Percentiles rank a stretch among this genome's conserved stretches.
These are phyloP conservation scores for Gynandropsis gynandra DNA, from an alignment of 345 rosid genomes.

Conservation along the genomic window DNA sequence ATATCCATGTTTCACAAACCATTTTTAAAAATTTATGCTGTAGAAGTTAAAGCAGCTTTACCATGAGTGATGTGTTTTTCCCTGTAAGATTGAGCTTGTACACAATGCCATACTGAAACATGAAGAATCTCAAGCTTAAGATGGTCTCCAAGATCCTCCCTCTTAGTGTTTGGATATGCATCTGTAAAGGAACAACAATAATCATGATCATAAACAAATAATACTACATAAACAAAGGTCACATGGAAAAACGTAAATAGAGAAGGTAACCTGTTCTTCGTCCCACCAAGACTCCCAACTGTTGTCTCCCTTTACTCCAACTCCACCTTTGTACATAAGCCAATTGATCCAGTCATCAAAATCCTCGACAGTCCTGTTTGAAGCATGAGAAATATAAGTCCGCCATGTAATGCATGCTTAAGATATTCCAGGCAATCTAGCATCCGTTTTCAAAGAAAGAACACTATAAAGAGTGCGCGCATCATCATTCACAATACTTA, in stretches of 20 bases:
- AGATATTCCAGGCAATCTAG: conserved; percentile 1
- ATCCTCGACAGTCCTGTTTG: conserved; percentile 89
- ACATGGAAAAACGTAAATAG: conserved; percentile 3
- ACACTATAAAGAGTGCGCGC: conserved; percentile 15
- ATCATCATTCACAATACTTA: conserved; percentile 31
- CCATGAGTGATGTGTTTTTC: conserved; percentile 66
- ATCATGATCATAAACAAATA: not conserved
- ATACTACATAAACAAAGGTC: not conserved
- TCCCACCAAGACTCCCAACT: conserved; percentile 99
- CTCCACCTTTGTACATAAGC: conserved; percentile 98
- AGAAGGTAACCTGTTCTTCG: conserved; percentile 74
- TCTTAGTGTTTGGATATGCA: conserved; percentile 84
- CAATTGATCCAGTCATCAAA: conserved; percentile 95
- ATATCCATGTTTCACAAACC: not conserved
- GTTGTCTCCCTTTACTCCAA: conserved; percentile 92
- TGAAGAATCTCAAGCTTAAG: conserved; percentile 72
- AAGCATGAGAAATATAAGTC: conserved; percentile 7
- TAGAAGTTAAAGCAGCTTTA: conserved; percentile 26
- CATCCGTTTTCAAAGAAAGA: not conserved
- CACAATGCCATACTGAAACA: conserved; percentile 93
- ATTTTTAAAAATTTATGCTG: not conserved
- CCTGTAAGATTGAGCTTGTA: conserved; percentile 84
- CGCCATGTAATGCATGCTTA: conserved; percentile 3
- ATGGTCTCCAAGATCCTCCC: conserved; percentile 91
- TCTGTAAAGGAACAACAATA: conserved; percentile 38